phyloP scores from a whole-genome alignment of 495 filamentous ascomycete genomes.

The Penicillium nucicola region DNA sequence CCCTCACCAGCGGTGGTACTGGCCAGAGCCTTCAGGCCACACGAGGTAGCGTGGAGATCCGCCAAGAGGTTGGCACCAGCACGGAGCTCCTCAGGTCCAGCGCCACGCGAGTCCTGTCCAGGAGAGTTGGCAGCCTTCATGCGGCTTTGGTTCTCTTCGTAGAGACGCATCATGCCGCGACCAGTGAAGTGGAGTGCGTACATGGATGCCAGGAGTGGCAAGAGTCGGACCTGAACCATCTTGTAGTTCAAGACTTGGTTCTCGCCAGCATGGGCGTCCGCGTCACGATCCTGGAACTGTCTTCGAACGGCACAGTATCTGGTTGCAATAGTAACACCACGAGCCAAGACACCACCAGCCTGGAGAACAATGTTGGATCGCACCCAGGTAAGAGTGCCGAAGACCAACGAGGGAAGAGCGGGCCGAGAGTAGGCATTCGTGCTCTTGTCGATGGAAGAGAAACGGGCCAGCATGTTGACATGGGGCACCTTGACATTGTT shows the following conservation, averaged over 20 bases:
- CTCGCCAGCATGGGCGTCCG: constrained; percentile 52
- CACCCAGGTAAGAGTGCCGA: constrained; percentile 71
- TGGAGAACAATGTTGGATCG: constrained; percentile 68
- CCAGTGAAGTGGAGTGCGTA: constrained; percentile 75
- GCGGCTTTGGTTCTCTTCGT: constrained; percentile 61
- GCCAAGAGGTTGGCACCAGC: constrained; percentile 64
- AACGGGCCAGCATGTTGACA: constrained; percentile 64
- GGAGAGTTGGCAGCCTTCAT: constrained; percentile 47
- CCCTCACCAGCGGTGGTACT: constrained; percentile 67
- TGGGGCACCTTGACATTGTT: constrained; percentile 69
- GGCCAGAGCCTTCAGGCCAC: constrained; percentile 67
- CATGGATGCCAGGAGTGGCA: constrained; percentile 68
- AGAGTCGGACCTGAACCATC: constrained; percentile 68
- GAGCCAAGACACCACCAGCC: constrained; percentile 63
- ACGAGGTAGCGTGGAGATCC: constrained; percentile 71
- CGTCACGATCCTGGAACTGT: constrained; percentile 71
- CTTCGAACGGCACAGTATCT: constrained; percentile 65
- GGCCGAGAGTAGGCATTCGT: constrained; percentile 63
- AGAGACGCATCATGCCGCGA: constrained; percentile 63
- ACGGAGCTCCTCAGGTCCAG: constrained; percentile 62
- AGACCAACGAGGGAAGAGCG: constrained; percentile 61
- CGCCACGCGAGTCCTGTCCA: constrained; percentile 46
- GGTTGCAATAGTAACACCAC: constrained; percentile 71
- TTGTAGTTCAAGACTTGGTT: constrained; percentile 72
- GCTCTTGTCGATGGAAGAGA: constrained; percentile 57